Evolutionary conservation across 75 land plant genomes (phyloP), one percentile per base, ranked within the genome.

Genomic region (Larix kaempferi): DNA sequence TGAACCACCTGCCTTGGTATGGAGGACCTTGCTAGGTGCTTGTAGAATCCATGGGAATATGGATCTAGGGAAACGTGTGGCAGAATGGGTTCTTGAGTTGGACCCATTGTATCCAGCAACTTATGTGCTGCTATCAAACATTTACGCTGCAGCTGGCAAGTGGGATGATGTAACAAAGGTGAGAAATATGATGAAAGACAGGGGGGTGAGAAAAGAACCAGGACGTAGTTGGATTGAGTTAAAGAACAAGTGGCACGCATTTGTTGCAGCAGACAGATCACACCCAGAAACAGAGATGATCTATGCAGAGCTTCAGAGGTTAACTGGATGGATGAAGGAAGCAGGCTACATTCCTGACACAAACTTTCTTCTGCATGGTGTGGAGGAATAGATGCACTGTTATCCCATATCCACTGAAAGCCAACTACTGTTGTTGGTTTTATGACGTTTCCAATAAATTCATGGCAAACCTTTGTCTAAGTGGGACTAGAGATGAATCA

Each of bases 11-110:
- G 82, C 85, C 4, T n/a, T 80, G n/a, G 67, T 90, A 23, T 90
- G 92, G 92, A 82, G 87, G 8, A 76, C 75, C 71, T 90, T 87
- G 59, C 92, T 90, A 26, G 76, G 80, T 57, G 84, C 87, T 2
- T 83, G 87, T 75, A 84, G 35, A 62, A 62, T 25, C 65, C 65
- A 62, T 62, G 29, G 10, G 25, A 62, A 62, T 62, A 26, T 62
- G 25, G 29, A 26, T 35, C 26, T 62, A 25, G 65, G 25, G 3
- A 26, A 62, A 62, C 65, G 10, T 62, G 65, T 35, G 26, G 65
- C 65, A 25, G 29, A 62, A 23, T 27, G 15, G 29, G 14, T 62
- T 12, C 29, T 25, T 62, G 65, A 62, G 29, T 62, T 62, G 4
- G 65, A 62, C 25, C 65, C 65, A 12, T 25, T 25, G 27, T 8